A percentile compares a stretch with the other conserved stretches of the same genome.
Conservation (phyloP, 176 grass and related monocot species). For the Coix lacrymajobi region DNA sequence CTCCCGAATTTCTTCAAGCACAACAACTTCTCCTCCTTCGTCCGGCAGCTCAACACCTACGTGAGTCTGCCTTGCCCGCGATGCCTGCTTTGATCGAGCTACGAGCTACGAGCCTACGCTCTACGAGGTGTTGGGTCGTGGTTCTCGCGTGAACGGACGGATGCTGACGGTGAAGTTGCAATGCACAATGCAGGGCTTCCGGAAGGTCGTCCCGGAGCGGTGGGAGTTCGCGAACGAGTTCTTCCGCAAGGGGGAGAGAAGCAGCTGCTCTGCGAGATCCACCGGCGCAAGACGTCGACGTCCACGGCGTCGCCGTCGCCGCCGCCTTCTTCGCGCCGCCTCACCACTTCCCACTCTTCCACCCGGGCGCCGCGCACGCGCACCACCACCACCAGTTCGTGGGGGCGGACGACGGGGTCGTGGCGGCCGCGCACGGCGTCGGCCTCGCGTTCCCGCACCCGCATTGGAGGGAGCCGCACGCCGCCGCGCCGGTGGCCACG, state of each 20-base stretch:
- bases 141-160: background rate
- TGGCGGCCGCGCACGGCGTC: slow-evolving; percentile 24
- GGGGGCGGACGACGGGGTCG: slow-evolving; percentile 35
- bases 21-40: slow-evolving; percentile 98
- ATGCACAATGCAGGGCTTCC: slow-evolving; percentile 58
- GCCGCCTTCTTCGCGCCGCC: slow-evolving; percentile 36
- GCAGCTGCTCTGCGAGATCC: slow-evolving; percentile 82
- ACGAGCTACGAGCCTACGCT: too few relatives aligned
- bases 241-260: slow-evolving; percentile 83
- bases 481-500: slow-evolving; percentile 15
- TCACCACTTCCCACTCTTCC: slow-evolving; percentile 59
- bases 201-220: slow-evolving; percentile 76
- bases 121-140: too few relatives aligned
- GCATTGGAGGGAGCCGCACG: slow-evolving; percentile 39
- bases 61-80: slow-evolving; percentile 30
- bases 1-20: slow-evolving; percentile 99
- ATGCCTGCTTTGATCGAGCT: background rate
- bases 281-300: slow-evolving; percentile 76
- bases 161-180: background rate
- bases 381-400: slow-evolving; percentile 49
- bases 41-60: slow-evolving; percentile 99
- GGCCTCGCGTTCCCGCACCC: slow-evolving; percentile 33
- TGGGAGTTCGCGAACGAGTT: slow-evolving; percentile 97
- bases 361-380: slow-evolving; percentile 32
- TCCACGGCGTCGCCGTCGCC: slow-evolving; percentile 48